Percentiles rank a stretch among this genome's conserved stretches.
Evolutionary conservation across 1,284 basidiomycete species (phyloP).

Genomic region (Meripilus lineatus): DNA sequence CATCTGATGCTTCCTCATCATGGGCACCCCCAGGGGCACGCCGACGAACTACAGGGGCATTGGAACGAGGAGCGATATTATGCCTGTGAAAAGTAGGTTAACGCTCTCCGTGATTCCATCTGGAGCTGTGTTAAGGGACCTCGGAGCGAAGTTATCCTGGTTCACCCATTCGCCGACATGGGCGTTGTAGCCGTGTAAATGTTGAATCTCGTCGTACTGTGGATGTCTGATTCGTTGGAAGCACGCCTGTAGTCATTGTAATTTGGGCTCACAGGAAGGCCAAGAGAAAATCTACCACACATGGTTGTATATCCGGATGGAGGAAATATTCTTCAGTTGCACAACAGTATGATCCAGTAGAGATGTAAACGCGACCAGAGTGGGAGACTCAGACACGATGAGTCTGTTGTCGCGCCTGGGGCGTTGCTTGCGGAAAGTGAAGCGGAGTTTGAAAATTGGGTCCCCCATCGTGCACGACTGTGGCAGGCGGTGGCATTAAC

Average conservation of each 20-base stretch:
- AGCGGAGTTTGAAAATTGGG: background rate
- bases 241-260: background rate
- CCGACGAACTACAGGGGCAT: constrained; percentile 61
- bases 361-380: too few species aligned
- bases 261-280: constrained; percentile 36
- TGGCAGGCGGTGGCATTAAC: too few species aligned
- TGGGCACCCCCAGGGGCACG: constrained; percentile 13
- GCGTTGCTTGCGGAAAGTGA: background rate
- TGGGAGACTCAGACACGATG: too few species aligned
- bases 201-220: constrained; percentile 37
- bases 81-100: constrained; percentile 30
- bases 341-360: too few species aligned
- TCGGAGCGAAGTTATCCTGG: constrained; percentile 50
- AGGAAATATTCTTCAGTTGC: too few species aligned
- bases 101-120: background rate
- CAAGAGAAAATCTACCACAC: constrained; percentile 64
- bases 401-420: too few species aligned
- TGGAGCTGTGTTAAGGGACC: constrained; percentile 15
- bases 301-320: too few species aligned
- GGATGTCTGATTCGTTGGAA: background rate
- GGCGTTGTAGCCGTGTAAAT: constrained; percentile 36
- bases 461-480: constrained; percentile 1
- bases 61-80: constrained; percentile 69
- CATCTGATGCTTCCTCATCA: constrained; percentile 10
- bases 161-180: constrained; percentile 59